These are phyloP conservation scores for Eimeria tenella DNA, from an alignment of 169 alveolate species.

Conservation along the genomic window DNA sequence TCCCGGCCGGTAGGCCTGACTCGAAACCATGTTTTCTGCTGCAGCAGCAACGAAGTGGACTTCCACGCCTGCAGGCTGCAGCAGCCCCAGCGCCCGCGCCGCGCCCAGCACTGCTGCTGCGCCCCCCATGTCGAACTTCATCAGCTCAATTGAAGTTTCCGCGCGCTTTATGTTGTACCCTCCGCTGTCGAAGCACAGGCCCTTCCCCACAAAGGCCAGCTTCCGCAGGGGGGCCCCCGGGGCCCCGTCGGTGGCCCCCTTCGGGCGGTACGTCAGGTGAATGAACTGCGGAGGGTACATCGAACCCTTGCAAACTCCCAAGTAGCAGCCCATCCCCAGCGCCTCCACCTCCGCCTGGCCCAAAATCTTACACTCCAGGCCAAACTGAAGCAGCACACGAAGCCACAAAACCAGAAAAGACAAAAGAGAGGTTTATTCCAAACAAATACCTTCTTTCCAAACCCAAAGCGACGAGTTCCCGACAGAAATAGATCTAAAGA, in stretches of 20 bases:
- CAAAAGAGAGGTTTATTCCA: too few species aligned
- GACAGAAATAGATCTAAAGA: too few species aligned
- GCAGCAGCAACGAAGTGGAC: constrained; percentile 92
- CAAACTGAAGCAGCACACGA: constrained; percentile 56
- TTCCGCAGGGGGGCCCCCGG: constrained; percentile 82
- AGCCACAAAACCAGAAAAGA: too few species aligned
- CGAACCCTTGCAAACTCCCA: constrained; percentile 93
- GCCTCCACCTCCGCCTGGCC: constrained; percentile 89
- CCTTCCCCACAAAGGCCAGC: constrained; percentile 96
- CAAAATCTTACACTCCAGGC: constrained; percentile 86
- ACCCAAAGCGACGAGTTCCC: too few species aligned
- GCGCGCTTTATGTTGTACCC: constrained; percentile 93
- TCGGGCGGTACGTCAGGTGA: constrained; percentile 87
- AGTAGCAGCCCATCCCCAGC: constrained; percentile 91
- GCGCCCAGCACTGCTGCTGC: constrained; percentile 94
- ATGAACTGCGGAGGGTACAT: constrained; percentile 90
- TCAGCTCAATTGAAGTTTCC: constrained; percentile 70
- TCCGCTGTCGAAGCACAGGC: constrained; percentile 95
- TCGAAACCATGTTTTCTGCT: constrained; percentile 95
- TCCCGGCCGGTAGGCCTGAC: constrained; percentile 94
- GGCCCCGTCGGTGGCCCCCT: too few species aligned
- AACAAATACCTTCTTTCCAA: too few species aligned
- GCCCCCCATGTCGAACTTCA: constrained; percentile 94
- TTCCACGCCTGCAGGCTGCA: constrained; percentile 90
- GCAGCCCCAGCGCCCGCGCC: constrained; percentile 88